phyloP scores from a whole-genome alignment of 495 filamentous ascomycete species.

The Neurospora sp. region DNA sequence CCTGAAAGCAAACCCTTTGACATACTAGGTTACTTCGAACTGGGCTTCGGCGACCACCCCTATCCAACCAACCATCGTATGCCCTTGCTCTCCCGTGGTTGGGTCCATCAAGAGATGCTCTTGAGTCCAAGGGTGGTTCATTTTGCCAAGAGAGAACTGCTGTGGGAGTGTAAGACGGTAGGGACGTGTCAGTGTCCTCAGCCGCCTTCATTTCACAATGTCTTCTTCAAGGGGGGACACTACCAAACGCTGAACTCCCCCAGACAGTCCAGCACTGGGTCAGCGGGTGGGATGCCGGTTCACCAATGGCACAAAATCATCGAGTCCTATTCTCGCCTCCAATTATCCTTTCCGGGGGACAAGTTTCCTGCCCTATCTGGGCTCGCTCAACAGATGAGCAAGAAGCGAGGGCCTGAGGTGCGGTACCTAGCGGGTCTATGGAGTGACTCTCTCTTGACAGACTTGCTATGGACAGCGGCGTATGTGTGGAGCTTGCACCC shows the following conservation, averaged over 20 bases:
- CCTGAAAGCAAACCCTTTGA: neutral
- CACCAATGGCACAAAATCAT: constrained; percentile 8
- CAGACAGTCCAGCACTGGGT: neutral
- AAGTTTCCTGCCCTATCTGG: constrained; percentile 8
- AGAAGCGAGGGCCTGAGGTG: neutral
- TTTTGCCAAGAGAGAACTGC: constrained; percentile 1
- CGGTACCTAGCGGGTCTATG: constrained; percentile 8
- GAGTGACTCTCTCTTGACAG: constrained; percentile 1
- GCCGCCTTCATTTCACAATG: neutral
- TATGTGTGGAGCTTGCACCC: neutral
- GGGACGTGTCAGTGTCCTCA: neutral
- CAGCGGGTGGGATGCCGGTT: neutral
- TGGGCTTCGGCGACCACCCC: neutral
- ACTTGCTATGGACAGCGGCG: constrained; percentile 5
- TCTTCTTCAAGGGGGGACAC: neutral
- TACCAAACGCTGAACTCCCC: neutral
- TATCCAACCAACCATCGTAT: neutral
- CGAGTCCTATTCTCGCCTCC: constrained; percentile 8
- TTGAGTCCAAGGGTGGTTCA: neutral
- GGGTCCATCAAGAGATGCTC: constrained; percentile 2
- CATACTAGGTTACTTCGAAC: neutral
- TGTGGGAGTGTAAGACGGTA: constrained; percentile 4
- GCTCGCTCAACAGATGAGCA: constrained; percentile 1
- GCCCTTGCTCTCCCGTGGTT: neutral
- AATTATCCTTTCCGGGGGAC: constrained; percentile 2